Percentiles rank a stretch among this genome's conserved stretches.
Evolutionary conservation across 2,329 filamentous ascomycete genomes (phyloP).

Genomic region (Fusarium sacchari): DNA sequence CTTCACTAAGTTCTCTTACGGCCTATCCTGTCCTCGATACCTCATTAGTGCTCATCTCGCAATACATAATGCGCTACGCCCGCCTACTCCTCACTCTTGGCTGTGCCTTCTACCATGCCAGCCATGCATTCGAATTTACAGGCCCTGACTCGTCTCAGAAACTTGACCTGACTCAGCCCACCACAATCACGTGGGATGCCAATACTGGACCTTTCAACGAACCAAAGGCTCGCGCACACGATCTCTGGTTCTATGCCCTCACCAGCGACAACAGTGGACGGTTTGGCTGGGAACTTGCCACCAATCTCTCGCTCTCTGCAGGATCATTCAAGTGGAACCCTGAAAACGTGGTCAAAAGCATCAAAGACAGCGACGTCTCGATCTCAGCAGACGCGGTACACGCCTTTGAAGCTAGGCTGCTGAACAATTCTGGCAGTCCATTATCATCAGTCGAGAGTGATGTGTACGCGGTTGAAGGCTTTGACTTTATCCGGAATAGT

Average conservation of each 20-base stretch:
- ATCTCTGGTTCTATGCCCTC: neutral
- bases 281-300: neutral
- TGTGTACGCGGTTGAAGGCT: neutral
- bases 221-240: neutral
- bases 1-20: accelerated
- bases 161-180: neutral
- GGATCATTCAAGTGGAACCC: neutral
- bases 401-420: neutral
- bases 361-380: neutral
- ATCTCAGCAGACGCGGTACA: neutral
- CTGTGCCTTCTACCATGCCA: neutral
- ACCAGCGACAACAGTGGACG: neutral
- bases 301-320: neutral
- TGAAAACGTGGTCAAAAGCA: neutral
- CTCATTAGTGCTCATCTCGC: no score
- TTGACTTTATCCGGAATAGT: neutral
- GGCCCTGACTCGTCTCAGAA: neutral
- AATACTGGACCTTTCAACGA: neutral
- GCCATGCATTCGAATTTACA: neutral
- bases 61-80: neutral
- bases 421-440: neutral
- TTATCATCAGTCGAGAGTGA: neutral
- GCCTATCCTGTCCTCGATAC: neutral
- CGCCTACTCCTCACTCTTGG: neutral
- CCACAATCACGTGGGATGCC: neutral